Evolutionary conservation across 1,284 basidiomycete genomes (phyloP), one percentile per base, ranked within the genome.

Genomic region (Earliella scabrosa): DNA sequence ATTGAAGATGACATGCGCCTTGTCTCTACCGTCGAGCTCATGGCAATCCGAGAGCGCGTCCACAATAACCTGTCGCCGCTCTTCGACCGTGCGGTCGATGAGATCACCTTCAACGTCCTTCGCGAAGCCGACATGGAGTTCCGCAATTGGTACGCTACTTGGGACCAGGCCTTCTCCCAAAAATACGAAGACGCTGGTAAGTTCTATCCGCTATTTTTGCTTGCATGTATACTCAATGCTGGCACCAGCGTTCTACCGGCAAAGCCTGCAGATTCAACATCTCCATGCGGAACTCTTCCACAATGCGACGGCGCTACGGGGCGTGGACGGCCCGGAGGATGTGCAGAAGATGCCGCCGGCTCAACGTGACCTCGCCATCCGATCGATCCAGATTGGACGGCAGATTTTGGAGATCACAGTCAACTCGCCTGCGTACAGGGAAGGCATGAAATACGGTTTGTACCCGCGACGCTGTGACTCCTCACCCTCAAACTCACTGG

Each of bases 1-100:
- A 92, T 95, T 62, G 89, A 93, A 63, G 94, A 96, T 60, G 95
- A 97, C 66, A 95, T 93, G 82, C 87, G 95, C 40, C 83, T 97
- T n/a, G 92, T 97, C 18, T 95, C 94, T 7, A 96, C 93, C 1
- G 91, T 95, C 20, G 92, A 93, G 66, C 79, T 93, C 50, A 90
- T 92, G 83, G 83, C 83, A n/a, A 84, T 92, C 60, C 84, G 91
- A 47, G 90, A 93, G 68, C 77, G 85, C 32, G 79, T 91, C 5
- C 83, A 90, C 63, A 90, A 91, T 66, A 81, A 81, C 11, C 73
- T 93, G 35, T 80, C 84, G 27, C 87, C 87, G 8, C 52, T 69
- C 16, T 81, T 85, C 44, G 88, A 92, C 62, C 81, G 81, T 3
- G 82, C 85, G 11, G 84, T 92, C 31, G 82, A 82, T 60, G 85